A percentile compares a stretch with the other conserved stretches of the same genome.
Evolutionary conservation across 2,329 filamentous ascomycete species (phyloP).

Genomic region (Sarocladiaceae sp.): DNA sequence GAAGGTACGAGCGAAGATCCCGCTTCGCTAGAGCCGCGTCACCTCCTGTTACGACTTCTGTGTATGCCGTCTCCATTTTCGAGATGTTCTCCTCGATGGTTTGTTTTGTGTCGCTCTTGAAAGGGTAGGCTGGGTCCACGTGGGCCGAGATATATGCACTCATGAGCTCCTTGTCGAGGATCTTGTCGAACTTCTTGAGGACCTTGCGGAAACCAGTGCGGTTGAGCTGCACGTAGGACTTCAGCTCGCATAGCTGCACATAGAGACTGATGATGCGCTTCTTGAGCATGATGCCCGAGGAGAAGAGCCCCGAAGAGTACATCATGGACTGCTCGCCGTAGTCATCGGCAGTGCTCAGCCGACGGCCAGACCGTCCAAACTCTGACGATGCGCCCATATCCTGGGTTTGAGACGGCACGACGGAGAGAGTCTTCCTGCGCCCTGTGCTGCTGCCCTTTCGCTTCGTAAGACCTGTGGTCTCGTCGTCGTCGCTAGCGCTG

Average conservation of each 20-base stretch:
- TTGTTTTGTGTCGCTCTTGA: constrained; percentile 65
- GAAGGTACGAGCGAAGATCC: constrained; percentile 81
- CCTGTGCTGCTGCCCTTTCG: constrained; percentile 30
- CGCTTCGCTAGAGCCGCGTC: constrained; percentile 71
- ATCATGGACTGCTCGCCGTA: constrained; percentile 68
- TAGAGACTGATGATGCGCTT: constrained; percentile 84
- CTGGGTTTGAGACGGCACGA: constrained; percentile 33
- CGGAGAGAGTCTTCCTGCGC: constrained; percentile 32
- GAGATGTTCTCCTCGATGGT: constrained; percentile 64
- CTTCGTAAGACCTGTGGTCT: constrained; percentile 48
- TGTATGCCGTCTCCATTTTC: constrained; percentile 73
- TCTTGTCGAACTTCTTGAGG: constrained; percentile 98
- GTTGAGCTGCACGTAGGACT: constrained; percentile 94
- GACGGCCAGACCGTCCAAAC: constrained; percentile 44
- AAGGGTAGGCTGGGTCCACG: constrained; percentile 76
- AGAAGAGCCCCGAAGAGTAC: constrained; percentile 55
- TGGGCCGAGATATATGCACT: constrained; percentile 65
- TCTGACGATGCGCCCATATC: constrained; percentile 60
- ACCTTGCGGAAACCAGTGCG: constrained; percentile 95
- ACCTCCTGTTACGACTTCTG: constrained; percentile 74
- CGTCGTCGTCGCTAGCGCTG: constrained; percentile 58
- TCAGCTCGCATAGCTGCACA: constrained; percentile 88
- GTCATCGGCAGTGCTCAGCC: constrained; percentile 69
- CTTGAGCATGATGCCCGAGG: constrained; percentile 77
- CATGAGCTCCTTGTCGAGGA: constrained; percentile 74